These are phyloP conservation scores for Ceratobasidium sp. DNA, from an alignment of 1,284 basidiomycete species.

Conservation along the genomic window DNA sequence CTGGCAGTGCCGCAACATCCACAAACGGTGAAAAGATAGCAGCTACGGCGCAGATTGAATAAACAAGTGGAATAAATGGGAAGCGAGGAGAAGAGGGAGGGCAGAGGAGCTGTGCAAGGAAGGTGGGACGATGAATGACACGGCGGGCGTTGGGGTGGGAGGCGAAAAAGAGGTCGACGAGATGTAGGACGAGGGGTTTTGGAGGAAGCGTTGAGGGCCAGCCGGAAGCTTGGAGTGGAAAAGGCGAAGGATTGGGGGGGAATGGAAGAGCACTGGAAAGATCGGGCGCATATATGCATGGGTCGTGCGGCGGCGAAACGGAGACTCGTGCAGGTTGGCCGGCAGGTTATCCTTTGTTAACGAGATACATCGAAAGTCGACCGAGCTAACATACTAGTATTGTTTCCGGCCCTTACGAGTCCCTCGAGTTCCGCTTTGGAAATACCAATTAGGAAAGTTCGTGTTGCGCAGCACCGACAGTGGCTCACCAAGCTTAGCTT, in stretches of 20 bases:
- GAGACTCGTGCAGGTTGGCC: no score
- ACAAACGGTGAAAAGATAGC: slow-evolving; percentile 22
- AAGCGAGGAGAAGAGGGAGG: slow-evolving; percentile 34
- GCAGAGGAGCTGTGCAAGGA: slow-evolving; percentile 2
- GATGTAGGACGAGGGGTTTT: slow-evolving; percentile 27
- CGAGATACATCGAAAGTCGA: neutral
- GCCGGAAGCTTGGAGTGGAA: slow-evolving; percentile 1
- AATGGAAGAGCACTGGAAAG: no score
- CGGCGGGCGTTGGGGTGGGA: slow-evolving; percentile 24
- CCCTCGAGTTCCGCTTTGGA: slow-evolving; percentile 21
- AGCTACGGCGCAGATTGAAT: slow-evolving; percentile 33
- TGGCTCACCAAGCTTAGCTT: slow-evolving; percentile 17
- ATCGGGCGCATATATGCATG: no score
- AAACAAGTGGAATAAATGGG: slow-evolving; percentile 20
- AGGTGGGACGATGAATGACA: slow-evolving; percentile 30
- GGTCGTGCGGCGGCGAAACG: no score
- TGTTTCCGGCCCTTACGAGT: neutral
- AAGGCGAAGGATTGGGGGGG: neutral
- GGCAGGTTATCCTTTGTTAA: neutral
- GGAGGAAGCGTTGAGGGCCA: slow-evolving; percentile 28
- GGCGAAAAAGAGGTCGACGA: slow-evolving; percentile 30
- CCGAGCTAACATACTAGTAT: neutral
- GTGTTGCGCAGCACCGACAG: neutral
- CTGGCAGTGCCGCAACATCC: neutral
- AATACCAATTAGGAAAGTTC: neutral